Base-by-base conservation (phyloP, 1,284 basidiomycete species). In the Leccinum cinnamomeum region DNA sequence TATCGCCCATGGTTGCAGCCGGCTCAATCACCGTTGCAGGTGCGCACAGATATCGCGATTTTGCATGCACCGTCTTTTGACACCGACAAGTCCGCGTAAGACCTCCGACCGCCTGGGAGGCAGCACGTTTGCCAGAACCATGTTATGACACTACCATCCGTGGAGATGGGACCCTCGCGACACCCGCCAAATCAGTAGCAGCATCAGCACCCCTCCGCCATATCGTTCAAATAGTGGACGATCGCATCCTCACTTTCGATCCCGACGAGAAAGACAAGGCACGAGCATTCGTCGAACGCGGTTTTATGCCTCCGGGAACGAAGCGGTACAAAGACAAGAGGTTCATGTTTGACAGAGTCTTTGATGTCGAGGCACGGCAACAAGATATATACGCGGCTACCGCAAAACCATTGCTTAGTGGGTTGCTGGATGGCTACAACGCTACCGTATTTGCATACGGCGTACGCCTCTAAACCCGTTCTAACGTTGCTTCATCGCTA, bases 361-460 rank as follows among this genome's bases (percentile, higher is more conserved):
- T 97, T 72, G 83, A 88, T 66, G 86, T 89, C 72, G 85, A 90
- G 46, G 84, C 92, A 28, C 81, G 79, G 18, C 96, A 98, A 77
- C 84, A 87, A 65, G 91, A 94, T 30, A 30, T 30, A 30, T 0
- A 30, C 30, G 30, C 30, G 30, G 30, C 30, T 30, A 30, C 30
- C 30, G 30, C 30, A 30, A 30, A 30, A 30, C 93, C 93, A 37
- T 79, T 98, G 51, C 80, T 98, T 20, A 82, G 86, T 64, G 89
- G 91, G 41, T 79, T 98, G 16, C 79, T 98, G 63, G 91, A 97
- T 69, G 96, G 96, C n/a, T 98, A 88, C 78, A 97, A 98, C 70
- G 91, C 95, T 37, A 98, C 96, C 7, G 92, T 97, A 7, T 98
- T 98, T 81, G 96, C 96, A 3, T 97, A 98, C 75, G 96, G 96